These are phyloP conservation scores for Metschnikowia koreensis DNA, from an alignment of 805 yeast genomes.

Conservation along the genomic window DNA sequence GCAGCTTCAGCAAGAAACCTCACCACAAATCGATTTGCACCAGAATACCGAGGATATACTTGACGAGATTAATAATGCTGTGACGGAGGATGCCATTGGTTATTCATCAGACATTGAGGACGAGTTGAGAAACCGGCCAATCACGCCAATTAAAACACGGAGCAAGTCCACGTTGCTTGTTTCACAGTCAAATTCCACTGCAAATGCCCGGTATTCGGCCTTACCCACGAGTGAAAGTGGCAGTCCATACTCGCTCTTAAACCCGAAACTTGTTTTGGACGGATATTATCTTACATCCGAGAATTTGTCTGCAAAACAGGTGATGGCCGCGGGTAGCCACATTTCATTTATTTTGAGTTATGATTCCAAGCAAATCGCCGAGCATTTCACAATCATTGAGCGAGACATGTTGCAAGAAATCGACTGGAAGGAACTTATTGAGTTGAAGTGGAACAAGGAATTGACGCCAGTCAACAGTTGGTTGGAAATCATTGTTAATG, in stretches of 20 bases:
- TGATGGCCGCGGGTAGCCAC: conserved; percentile 54
- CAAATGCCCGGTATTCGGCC: conserved; percentile 9
- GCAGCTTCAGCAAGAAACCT: not conserved
- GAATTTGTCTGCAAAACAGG: conserved; percentile 37
- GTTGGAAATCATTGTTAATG: conserved; percentile 69
- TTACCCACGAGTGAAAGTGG: conserved; percentile 11
- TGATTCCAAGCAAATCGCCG: conserved; percentile 63
- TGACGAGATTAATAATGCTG: conserved; percentile 39
- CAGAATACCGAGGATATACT: conserved; percentile 34
- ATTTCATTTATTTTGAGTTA: conserved; percentile 79
- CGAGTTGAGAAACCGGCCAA: conserved; percentile 25
- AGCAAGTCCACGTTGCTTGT: conserved; percentile 8
- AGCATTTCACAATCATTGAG: conserved; percentile 85
- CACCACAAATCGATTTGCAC: conserved; percentile 11
- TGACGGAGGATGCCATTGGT: conserved; percentile 36
- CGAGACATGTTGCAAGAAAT: conserved; percentile 77
- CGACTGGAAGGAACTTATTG: conserved; percentile 89
- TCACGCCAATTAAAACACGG: conserved; percentile 28
- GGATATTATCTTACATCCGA: conserved; percentile 31
- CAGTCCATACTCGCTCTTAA: conserved; percentile 13
- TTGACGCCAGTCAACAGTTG: conserved; percentile 75
- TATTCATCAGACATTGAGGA: conserved; percentile 21
- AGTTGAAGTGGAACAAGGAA: conserved; percentile 68
- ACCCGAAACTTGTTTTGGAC: conserved; percentile 36
- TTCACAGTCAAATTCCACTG: conserved; percentile 16